Conservation (phyloP, 1,139 yeast species). For the Taphrina flavorubra region DNA sequence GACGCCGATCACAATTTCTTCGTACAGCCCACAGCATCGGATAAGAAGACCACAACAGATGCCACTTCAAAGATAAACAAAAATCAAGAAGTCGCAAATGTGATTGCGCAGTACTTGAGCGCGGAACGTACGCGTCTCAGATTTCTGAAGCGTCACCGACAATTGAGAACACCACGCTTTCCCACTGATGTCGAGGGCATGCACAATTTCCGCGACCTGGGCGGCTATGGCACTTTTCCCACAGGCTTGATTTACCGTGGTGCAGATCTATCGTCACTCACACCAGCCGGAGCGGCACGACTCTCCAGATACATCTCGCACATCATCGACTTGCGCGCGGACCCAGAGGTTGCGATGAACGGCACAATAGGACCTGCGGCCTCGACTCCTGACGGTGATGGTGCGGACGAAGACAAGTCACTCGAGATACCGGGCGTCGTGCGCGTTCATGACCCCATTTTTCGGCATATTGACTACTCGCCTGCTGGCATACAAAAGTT, state of each 20-base stretch:
- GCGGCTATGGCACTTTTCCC: constrained; percentile 65
- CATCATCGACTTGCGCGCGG: constrained; percentile 73
- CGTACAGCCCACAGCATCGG: constrained; percentile 50
- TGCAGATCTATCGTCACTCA: constrained; percentile 64
- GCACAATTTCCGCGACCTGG: constrained; percentile 76
- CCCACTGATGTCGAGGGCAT: constrained; percentile 63
- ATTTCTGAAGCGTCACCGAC: constrained; percentile 55
- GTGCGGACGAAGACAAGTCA: no score
- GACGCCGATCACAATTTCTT: constrained; percentile 82
- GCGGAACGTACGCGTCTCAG: constrained; percentile 61
- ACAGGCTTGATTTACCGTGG: constrained; percentile 66
- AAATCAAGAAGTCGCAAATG: constrained; percentile 62
- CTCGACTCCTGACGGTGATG: not conserved
- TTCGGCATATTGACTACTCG: constrained; percentile 62
- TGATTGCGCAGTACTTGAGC: constrained; percentile 61
- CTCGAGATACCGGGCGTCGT: constrained; percentile 3
- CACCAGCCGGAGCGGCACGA: constrained; percentile 55
- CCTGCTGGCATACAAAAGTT: constrained; percentile 69
- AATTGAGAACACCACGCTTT: constrained; percentile 60
- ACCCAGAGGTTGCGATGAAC: constrained; percentile 61
- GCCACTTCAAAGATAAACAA: constrained; percentile 55
- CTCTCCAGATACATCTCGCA: constrained; percentile 58
- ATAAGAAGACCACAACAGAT: constrained; percentile 47
- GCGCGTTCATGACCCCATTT: constrained; percentile 66
- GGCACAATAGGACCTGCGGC: constrained; percentile 51